Base-by-base conservation (phyloP, 805 yeast genomes). In the Cyberlindnera xylosilytica region DNA sequence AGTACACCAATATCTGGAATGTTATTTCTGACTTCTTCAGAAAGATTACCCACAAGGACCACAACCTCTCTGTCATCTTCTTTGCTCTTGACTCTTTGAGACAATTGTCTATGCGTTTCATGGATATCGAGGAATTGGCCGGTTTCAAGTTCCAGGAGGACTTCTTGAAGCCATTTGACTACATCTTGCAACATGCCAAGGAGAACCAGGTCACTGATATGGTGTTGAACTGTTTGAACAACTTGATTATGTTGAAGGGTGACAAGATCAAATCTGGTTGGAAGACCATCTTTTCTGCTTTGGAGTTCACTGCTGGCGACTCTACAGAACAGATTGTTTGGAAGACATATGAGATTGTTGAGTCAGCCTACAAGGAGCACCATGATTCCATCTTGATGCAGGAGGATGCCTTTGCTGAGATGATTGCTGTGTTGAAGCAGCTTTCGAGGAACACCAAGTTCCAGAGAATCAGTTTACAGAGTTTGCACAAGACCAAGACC, bases 101-200 rank as follows among this genome's bases (percentile, higher is more conserved):
- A 56, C 99, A 93, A 64, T 70, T 93, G 42, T 83, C 96, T 5
- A 83, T 87, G 78, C 75, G 98, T 54, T 95, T 93, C 62, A 77
- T 93, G 56, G 95, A 88, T 45, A 78, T 93, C 49, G 98, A 93
- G 44, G 99, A 93, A 63, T 76, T 93, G 62, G 76, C 97, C 0
- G 96, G 95, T 57, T 93, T 93, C 73, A 89, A 86, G 62, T 93
- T 93, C 68, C 99, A 93, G 63, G 83, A 84, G 54, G 97, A 91
- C 59, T 95, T 93, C 57, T 73, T 93, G 60, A 79, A 81, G 57
- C 99, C 99, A 2, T 93, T 90, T 64, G 87, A 84, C 51, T 82
- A 82, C 58, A 81, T 89, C 18, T 73, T 93, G 53, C 64, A 70
- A 41, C 78, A 87, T 58, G 85, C 87, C 48, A 72, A 72, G 12